A percentile compares a stretch with the other conserved stretches of the same genome.
Conservation (phyloP, 768 basidiomycete genomes). For the Agaricus blazei region DNA sequence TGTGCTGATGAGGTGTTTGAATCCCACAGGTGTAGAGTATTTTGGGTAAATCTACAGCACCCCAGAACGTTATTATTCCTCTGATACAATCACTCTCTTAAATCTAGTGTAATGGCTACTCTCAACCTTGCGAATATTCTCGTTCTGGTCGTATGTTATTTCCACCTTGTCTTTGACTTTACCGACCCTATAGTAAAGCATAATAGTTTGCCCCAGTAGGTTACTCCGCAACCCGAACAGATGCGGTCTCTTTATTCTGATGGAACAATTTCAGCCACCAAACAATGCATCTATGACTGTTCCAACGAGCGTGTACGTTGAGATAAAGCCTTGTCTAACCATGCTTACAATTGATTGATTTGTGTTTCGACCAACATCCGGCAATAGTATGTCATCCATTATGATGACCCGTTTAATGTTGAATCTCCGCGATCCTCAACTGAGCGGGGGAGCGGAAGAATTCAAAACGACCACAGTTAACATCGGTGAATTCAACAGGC, state of each 20-base stretch:
- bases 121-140: conserved; percentile 10
- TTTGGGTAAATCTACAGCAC: conserved; percentile 25
- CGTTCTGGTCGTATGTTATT: conserved; percentile 11
- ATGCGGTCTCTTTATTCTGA: no score
- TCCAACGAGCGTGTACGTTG: not conserved
- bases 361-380: not conserved
- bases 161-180: no score
- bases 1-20: not conserved
- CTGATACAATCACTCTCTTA: no score
- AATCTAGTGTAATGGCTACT: not conserved
- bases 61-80: conserved; percentile 3
- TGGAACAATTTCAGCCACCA: not conserved
- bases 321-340: no score
- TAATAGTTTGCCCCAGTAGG: no score
- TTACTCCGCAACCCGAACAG: no score
- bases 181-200: no score
- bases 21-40: conserved; percentile 30
- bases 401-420: not conserved
- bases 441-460: not conserved
- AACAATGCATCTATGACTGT: not conserved
- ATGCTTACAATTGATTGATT: no score
- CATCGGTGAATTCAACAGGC: not conserved
- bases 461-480: not conserved
- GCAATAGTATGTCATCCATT: not conserved
- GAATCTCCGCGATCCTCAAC: not conserved